These are phyloP conservation scores for Metschnikowia peoriensis DNA, from an alignment of 805 yeast genomes.

Conservation along the genomic window DNA sequence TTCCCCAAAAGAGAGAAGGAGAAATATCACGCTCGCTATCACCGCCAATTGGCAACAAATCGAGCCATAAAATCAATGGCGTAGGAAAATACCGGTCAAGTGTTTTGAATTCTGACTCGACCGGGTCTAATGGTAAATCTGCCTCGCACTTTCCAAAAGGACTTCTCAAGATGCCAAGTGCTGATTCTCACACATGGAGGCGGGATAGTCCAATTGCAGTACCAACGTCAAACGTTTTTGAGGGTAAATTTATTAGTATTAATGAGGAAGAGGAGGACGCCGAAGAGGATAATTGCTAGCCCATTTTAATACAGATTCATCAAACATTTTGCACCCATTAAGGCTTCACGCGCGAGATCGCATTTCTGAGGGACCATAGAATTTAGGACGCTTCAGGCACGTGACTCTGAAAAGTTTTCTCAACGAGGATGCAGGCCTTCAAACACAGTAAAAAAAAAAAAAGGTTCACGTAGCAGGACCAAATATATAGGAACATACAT, in stretches of 20 bases:
- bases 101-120: not conserved
- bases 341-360: not conserved
- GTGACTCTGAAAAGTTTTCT: slow-evolving; percentile 21
- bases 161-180: slow-evolving; percentile 4
- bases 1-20: slow-evolving; percentile 5
- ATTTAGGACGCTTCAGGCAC: slow-evolving; percentile 8
- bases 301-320: not conserved
- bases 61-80: not conserved
- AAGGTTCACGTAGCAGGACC: not conserved
- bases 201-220: slow-evolving; percentile 6
- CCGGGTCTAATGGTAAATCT: not conserved
- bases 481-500: slow-evolving; percentile 2
- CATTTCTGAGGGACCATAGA: not conserved
- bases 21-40: slow-evolving; percentile 6
- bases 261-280: slow-evolving; percentile 12
- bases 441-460: slow-evolving; percentile 2
- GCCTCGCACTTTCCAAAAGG: slow-evolving; percentile 1
- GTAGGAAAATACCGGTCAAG: slow-evolving; percentile 1
- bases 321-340: slow-evolving; percentile 11
- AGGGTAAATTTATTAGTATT: slow-evolving; percentile 11
- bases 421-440: slow-evolving; percentile 12
- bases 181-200: slow-evolving; percentile 8
- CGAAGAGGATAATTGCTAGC: slow-evolving; percentile 5
- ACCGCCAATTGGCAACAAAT: slow-evolving; percentile 8
- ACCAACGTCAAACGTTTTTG: slow-evolving; percentile 7